Conservation (phyloP, 2,329 filamentous ascomycete species). For the Pseudogymnoascus sp. region DNA sequence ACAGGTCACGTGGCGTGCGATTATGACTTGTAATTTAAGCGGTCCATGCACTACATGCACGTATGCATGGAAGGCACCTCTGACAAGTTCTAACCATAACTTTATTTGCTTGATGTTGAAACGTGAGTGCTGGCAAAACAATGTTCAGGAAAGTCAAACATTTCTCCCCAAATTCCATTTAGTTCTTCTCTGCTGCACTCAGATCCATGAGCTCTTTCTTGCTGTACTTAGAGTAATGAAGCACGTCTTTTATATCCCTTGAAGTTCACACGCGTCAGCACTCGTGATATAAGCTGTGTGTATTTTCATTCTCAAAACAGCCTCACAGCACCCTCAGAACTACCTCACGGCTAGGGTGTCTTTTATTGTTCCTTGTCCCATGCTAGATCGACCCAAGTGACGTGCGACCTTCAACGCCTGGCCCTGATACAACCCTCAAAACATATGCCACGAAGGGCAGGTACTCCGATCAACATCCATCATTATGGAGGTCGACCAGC, state of each 20-base stretch:
- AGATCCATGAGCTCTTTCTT: background rate
- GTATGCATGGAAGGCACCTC: background rate
- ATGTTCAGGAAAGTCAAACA: constrained; percentile 1
- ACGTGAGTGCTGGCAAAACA: background rate
- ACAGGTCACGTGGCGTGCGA: background rate
- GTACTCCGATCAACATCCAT: background rate
- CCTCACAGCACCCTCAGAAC: background rate
- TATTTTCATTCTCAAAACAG: background rate
- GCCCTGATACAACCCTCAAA: background rate
- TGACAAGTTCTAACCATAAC: background rate
- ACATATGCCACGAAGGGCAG: background rate
- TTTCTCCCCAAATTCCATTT: background rate
- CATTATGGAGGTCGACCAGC: constrained; percentile 50
- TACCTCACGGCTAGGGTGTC: background rate
- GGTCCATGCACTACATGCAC: background rate
- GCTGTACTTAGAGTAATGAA: background rate
- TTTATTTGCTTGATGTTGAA: background rate
- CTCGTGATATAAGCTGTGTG: background rate
- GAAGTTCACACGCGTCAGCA: background rate
- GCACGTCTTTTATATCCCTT: background rate
- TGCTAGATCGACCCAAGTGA: constrained; percentile 1
- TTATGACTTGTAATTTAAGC: background rate
- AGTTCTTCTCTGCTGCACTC: background rate
- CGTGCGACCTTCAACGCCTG: background rate
- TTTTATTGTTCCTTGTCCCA: background rate